phyloP scores from a whole-genome alignment of 1,284 basidiomycete species.

The Cutaneotrichosporon sp. region DNA sequence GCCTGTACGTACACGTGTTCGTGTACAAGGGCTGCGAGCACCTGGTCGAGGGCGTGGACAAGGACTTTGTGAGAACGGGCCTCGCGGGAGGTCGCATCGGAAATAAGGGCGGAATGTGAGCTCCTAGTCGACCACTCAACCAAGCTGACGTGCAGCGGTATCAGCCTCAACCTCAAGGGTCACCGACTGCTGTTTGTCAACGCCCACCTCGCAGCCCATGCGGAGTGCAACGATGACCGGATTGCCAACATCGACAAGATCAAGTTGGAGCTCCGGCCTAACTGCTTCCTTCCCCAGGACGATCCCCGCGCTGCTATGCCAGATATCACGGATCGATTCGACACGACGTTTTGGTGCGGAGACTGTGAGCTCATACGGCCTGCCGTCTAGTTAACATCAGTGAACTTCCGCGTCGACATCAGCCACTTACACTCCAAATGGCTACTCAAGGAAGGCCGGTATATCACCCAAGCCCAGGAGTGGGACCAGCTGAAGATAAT shows the following conservation, averaged over 20 bases:
- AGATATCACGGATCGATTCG: conserved; percentile 58
- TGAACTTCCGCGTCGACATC: conserved; percentile 59
- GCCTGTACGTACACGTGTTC: conserved; percentile 57
- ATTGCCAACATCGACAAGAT: conserved; percentile 56
- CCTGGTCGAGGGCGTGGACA: conserved; percentile 54
- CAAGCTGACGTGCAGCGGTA: conserved; percentile 51
- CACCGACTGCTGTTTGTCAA: conserved; percentile 60
- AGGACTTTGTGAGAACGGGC: conserved; percentile 59
- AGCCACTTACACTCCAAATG: conserved; percentile 58
- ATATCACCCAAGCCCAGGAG: conserved; percentile 52
- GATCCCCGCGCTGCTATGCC: conserved; percentile 34
- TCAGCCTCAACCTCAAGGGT: conserved; percentile 57
- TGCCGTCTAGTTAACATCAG: conserved; percentile 8
- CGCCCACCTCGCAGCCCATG: conserved; percentile 59
- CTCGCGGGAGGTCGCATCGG: conserved; percentile 58
- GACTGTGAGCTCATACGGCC: conserved; percentile 32
- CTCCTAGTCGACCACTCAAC: neutral
- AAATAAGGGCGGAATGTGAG: conserved; percentile 56
- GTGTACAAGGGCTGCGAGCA: conserved; percentile 54
- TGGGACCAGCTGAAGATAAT: conserved; percentile 59
- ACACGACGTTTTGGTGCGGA: conserved; percentile 58
- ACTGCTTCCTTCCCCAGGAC: conserved; percentile 55
- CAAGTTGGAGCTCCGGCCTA: conserved; percentile 57
- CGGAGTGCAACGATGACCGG: conserved; percentile 46
- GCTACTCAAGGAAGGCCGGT: conserved; percentile 57